phyloP scores from a whole-genome alignment of 1,139 yeast genomes.

The Torulaspora globosa region DNA sequence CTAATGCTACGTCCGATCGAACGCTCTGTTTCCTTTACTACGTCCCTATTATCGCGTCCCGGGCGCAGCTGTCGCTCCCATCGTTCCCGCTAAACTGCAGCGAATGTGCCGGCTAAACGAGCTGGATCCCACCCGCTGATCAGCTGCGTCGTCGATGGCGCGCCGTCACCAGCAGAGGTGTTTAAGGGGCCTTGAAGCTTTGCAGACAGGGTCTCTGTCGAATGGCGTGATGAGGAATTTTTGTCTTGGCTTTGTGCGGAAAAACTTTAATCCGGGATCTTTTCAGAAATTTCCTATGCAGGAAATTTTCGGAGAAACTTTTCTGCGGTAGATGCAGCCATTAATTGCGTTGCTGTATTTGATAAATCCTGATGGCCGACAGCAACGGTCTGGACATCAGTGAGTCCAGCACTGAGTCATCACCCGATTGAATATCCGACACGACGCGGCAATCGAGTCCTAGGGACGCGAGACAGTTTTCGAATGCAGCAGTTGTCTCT shows the following conservation, averaged over 20 bases:
- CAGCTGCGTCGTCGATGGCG: too few relatives aligned
- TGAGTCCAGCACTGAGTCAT: conserved; percentile 6
- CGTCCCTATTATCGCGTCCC: background rate
- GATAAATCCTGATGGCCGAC: conserved; percentile 31
- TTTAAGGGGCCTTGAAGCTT: background rate
- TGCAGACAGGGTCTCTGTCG: background rate
- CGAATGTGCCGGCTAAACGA: background rate
- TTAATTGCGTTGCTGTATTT: conserved; percentile 7
- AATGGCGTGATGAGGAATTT: background rate
- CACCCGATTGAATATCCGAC: conserved; percentile 15
- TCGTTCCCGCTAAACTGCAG: background rate
- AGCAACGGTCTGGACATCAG: conserved; percentile 19
- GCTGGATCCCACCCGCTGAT: background rate
- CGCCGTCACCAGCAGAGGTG: too few relatives aligned
- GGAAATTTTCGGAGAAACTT: background rate
- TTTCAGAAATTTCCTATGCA: background rate
- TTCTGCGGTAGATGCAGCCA: background rate
- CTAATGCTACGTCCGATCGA: background rate
- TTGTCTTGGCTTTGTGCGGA: background rate
- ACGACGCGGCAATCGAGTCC: conserved; percentile 36
- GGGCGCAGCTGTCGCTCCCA: background rate
- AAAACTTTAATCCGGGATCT: background rate
- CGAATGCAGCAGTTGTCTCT: conserved; percentile 55
- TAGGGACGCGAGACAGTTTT: conserved; percentile 37
- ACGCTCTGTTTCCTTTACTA: background rate